Percentiles rank a stretch among this genome's conserved stretches.
These are phyloP conservation scores for Lasiosphaeriaceae sp. DNA, from an alignment of 495 filamentous ascomycete genomes.

Conservation along the genomic window DNA sequence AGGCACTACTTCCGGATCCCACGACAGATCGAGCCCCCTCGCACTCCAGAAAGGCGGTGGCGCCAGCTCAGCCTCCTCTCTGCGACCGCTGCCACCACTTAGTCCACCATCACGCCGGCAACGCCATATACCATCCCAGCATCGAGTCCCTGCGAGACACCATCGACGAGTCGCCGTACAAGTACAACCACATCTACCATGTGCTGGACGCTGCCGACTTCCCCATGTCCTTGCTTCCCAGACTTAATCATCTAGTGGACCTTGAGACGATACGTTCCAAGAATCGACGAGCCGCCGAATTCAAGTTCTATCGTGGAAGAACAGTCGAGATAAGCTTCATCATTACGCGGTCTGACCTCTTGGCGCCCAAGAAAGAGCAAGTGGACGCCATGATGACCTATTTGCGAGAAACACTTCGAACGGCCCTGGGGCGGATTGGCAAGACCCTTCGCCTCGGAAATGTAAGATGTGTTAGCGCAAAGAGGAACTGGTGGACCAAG, in stretches of 20 bases:
- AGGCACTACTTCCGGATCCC: constrained; percentile 22
- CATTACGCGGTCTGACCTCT: constrained; percentile 81
- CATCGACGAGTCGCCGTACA: constrained; percentile 80
- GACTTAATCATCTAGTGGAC: constrained; percentile 50
- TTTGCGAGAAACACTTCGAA: constrained; percentile 65
- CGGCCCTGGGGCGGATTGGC: constrained; percentile 58
- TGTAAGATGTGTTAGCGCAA: constrained; percentile 77
- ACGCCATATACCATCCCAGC: constrained; percentile 70
- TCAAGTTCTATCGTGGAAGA: constrained; percentile 58
- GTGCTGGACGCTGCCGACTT: constrained; percentile 98
- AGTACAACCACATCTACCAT: constrained; percentile 90
- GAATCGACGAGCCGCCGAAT: constrained; percentile 66
- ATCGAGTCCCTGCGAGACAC: constrained; percentile 73
- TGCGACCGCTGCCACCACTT: constrained; percentile 88
- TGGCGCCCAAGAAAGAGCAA: constrained; percentile 74
- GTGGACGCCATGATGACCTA: constrained; percentile 83
- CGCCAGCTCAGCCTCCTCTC: constrained; percentile 39
- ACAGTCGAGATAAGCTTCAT: constrained; percentile 77
- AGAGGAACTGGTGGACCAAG: constrained; percentile 83
- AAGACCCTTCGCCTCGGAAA: constrained; percentile 72
- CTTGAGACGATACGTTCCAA: constrained; percentile 63
- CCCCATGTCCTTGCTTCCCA: constrained; percentile 80
- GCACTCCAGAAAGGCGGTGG: constrained; percentile 2
- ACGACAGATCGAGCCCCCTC: constrained; percentile 3
- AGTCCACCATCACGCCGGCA: constrained; percentile 65